Evolutionary conservation across 306 rosid species (phyloP).

Genomic region (Inga leiocalycina): DNA sequence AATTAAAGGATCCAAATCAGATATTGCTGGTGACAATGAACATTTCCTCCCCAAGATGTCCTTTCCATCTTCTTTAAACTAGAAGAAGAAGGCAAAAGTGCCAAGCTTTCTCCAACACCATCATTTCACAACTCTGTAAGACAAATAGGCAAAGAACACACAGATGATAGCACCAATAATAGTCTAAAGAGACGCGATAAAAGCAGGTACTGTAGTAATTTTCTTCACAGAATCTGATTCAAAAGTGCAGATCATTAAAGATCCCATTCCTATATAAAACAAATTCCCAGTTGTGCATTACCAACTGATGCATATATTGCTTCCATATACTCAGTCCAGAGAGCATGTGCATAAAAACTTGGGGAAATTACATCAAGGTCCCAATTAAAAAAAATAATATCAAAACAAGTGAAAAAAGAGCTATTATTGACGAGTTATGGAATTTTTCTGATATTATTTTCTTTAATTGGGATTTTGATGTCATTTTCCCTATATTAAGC

Average conservation of each 20-base stretch:
- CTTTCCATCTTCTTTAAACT: slow-evolving; percentile 58
- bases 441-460: no score
- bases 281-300: not conserved
- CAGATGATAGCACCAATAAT: slow-evolving; percentile 23
- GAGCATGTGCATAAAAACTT: no score
- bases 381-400: no score
- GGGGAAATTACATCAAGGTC: no score
- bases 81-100: slow-evolving; percentile 51
- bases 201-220: slow-evolving; percentile 45
- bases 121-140: slow-evolving; percentile 25
- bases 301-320: slow-evolving; percentile 4
- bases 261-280: not conserved
- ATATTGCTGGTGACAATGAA: slow-evolving; percentile 54
- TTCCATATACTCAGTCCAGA: not conserved
- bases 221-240: not conserved
- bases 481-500: no score
- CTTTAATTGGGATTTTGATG: no score
- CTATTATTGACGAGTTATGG: no score
- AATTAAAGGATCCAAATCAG: slow-evolving; percentile 37
- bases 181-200: slow-evolving; percentile 23
- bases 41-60: slow-evolving; percentile 60
- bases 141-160: slow-evolving; percentile 33
- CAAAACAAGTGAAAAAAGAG: no score
- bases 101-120: slow-evolving; percentile 43
- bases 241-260: not conserved